Evolutionary conservation across 805 yeast species (phyloP).

Genomic region (Trichomonascus vanleenenianus): DNA sequence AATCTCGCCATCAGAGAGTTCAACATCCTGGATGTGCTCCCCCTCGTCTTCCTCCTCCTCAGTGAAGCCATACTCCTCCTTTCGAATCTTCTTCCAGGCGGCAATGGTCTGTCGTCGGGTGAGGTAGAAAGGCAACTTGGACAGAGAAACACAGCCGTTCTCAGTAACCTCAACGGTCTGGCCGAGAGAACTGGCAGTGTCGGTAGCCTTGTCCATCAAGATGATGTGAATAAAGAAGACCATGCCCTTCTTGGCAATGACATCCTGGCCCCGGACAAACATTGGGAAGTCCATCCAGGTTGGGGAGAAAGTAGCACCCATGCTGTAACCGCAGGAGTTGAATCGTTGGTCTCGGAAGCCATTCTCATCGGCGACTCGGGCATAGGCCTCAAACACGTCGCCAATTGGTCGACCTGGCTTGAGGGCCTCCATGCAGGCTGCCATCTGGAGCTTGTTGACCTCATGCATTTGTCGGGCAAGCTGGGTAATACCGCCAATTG

Average conservation of each 20-base stretch:
- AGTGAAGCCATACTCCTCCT: conserved; percentile 7
- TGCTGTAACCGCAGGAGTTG: conserved; percentile 8
- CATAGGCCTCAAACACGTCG: conserved; percentile 9
- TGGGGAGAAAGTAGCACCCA: conserved; percentile 9
- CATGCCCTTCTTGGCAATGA: conserved; percentile 8
- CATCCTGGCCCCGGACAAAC: conserved; percentile 10
- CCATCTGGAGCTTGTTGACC: conserved; percentile 7
- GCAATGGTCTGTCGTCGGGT: conserved; percentile 7
- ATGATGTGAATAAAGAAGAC: conserved; percentile 8
- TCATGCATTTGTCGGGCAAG: conserved; percentile 8
- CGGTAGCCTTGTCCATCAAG: conserved; percentile 9
- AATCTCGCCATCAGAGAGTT: conserved; percentile 7
- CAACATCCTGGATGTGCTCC: conserved; percentile 7
- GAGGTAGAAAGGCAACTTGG: conserved; percentile 7
- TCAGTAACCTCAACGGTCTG: conserved; percentile 9
- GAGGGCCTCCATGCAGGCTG: conserved; percentile 7
- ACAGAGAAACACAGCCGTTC: conserved; percentile 6
- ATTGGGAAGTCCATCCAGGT: conserved; percentile 11
- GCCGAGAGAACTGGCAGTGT: conserved; percentile 9
- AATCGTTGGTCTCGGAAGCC: conserved; percentile 9
- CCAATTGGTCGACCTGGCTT: conserved; percentile 6
- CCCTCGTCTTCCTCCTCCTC: conserved; percentile 9
- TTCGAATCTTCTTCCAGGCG: conserved; percentile 9
- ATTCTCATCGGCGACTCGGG: conserved; percentile 6
- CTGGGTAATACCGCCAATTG: conserved; percentile 8